phyloP scores from a whole-genome alignment of 192 early-diverging fungal genomes.

The Backusella tarrabulga region DNA sequence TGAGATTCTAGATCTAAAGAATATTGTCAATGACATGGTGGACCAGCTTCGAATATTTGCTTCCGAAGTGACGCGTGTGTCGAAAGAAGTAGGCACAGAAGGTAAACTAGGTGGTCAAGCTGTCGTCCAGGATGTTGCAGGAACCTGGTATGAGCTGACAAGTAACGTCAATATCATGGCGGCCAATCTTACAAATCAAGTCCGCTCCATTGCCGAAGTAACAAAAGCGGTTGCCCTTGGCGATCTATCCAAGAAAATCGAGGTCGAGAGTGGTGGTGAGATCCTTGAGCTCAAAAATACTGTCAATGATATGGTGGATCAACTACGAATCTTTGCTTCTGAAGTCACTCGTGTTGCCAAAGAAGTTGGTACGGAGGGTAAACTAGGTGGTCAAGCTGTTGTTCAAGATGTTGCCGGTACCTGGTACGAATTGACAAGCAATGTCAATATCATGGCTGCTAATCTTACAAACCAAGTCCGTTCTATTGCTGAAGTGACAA shows the following conservation, averaged over 20 bases:
- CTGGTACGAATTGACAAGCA: no score
- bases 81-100: slow-evolving; percentile 65
- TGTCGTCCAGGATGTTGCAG: slow-evolving; percentile 65
- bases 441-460: no score
- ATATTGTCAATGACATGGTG: slow-evolving; percentile 68
- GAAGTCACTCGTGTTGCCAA: no score
- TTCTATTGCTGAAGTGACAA: no score
- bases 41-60: slow-evolving; percentile 60
- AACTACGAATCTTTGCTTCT: slow-evolving; percentile 38
- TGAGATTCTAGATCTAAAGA: slow-evolving; percentile 59
- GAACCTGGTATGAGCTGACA: slow-evolving; percentile 74
- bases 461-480: no score
- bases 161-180: slow-evolving; percentile 58
- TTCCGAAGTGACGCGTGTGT: slow-evolving; percentile 61
- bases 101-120: slow-evolving; percentile 81
- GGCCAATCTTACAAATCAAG: slow-evolving; percentile 47
- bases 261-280: slow-evolving; percentile 45
- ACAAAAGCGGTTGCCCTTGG: slow-evolving; percentile 48
- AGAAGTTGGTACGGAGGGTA: no score
- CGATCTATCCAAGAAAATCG: slow-evolving; percentile 40
- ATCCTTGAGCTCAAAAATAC: slow-evolving; percentile 50
- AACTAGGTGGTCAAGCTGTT: no score
- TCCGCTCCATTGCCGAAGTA: slow-evolving; percentile 47
- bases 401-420: no score
- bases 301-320: slow-evolving; percentile 67